These are phyloP conservation scores for Ceratobasidium sp. DNA, from an alignment of 1,284 basidiomycete genomes.

Conservation along the genomic window DNA sequence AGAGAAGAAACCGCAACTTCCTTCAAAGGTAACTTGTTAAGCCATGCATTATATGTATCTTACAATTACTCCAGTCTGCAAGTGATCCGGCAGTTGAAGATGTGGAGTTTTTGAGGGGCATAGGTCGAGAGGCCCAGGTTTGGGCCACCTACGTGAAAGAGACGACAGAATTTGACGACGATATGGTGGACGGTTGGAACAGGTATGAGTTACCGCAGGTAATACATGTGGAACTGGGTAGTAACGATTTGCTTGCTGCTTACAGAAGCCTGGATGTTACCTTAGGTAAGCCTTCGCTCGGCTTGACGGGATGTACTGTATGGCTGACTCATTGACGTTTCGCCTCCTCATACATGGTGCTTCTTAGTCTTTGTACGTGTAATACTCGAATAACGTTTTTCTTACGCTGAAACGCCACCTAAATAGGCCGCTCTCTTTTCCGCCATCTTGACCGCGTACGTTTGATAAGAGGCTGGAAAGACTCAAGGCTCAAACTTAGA, in stretches of 20 bases:
- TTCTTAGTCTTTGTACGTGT: slow-evolving; percentile 1
- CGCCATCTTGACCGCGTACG: background rate
- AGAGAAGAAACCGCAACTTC: slow-evolving; percentile 12
- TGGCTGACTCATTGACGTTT: background rate
- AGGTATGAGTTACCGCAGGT: background rate
- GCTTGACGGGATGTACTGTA: background rate
- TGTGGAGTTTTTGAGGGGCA: slow-evolving; percentile 6
- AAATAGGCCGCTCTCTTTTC: slow-evolving; percentile 26
- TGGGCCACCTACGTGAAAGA: slow-evolving; percentile 39
- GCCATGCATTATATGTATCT: background rate
- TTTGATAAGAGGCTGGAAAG: background rate
- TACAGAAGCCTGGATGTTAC: slow-evolving; percentile 33
- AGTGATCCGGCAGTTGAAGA: background rate
- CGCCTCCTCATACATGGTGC: background rate
- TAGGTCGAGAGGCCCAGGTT: slow-evolving; percentile 20
- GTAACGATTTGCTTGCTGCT: background rate
- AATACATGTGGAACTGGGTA: background rate
- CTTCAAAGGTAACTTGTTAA: background rate
- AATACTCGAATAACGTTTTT: background rate
- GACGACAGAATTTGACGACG: slow-evolving; percentile 22
- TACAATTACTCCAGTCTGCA: background rate
- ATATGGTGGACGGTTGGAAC: slow-evolving; percentile 36
- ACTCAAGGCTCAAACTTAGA: background rate
- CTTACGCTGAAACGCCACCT: background rate
- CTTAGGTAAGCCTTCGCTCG: background rate